These are phyloP conservation scores for Jimgerdemannia flammicorona DNA, from an alignment of 192 early-diverging fungal genomes.

Conservation along the genomic window DNA sequence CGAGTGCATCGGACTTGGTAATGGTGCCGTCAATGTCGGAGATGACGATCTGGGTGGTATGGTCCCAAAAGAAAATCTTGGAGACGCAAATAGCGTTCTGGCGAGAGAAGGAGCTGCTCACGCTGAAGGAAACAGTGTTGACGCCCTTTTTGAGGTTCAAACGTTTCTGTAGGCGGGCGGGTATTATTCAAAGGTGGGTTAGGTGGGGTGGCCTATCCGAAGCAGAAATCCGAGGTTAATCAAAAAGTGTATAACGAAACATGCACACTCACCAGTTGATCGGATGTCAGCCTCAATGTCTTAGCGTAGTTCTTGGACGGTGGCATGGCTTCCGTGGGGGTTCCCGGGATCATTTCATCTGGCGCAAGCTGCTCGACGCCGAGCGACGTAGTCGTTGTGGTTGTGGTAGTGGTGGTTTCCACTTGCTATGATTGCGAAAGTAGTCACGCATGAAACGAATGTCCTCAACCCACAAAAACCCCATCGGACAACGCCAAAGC, in stretches of 20 bases:
- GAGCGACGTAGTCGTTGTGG: conserved; percentile 24
- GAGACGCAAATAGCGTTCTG: conserved; percentile 76
- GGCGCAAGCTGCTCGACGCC: not conserved
- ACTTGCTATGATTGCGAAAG: not conserved
- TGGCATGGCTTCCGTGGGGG: not conserved
- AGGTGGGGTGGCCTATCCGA: too few species aligned
- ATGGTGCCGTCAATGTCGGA: conserved; percentile 99
- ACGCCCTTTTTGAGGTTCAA: conserved; percentile 80
- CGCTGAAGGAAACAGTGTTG: conserved; percentile 89
- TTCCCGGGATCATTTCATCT: not conserved
- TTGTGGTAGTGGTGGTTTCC: conserved; percentile 25
- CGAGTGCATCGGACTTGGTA: conserved; percentile 95
- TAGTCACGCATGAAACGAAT: not conserved
- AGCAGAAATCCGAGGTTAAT: not conserved
- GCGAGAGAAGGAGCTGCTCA: conserved; percentile 65
- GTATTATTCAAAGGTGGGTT: not conserved
- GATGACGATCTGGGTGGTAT: conserved; percentile 86
- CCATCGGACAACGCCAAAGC: too few species aligned
- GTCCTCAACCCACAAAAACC: not conserved
- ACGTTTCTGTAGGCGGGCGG: conserved; percentile 33
- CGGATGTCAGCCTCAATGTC: conserved; percentile 85
- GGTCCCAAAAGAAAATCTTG: conserved; percentile 86
- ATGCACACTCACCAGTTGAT: conserved; percentile 61
- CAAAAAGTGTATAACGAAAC: not conserved
- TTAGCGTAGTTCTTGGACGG: conserved; percentile 69